Percentiles rank a stretch among this genome's conserved stretches.
These are phyloP conservation scores for Sophora flavescens DNA, from an alignment of 306 rosid genomes.

Conservation along the genomic window DNA sequence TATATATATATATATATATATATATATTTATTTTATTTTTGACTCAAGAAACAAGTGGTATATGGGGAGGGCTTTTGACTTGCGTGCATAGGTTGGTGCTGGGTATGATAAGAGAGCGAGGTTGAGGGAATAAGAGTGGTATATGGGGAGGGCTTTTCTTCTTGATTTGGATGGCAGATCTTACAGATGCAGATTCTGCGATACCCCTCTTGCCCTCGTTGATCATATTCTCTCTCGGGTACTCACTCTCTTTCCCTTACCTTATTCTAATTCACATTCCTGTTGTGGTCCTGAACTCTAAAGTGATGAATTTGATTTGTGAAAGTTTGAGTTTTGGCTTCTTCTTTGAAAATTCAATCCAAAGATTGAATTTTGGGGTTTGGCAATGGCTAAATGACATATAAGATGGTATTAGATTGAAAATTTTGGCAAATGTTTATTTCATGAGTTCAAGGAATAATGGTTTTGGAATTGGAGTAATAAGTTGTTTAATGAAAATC, in stretches of 20 bases:
- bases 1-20: no score
- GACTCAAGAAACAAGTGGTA: no score
- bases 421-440: slow-evolving; percentile 17
- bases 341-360: not conserved
- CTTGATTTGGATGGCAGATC: slow-evolving; percentile 83
- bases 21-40: no score
- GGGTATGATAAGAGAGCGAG: slow-evolving; percentile 24
- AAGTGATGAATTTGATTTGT: slow-evolving; percentile 8
- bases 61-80: no score
- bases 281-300: not conserved
- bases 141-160: slow-evolving; percentile 76
- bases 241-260: slow-evolving; percentile 35
- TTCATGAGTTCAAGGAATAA: not conserved
- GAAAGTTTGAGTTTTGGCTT: not conserved
- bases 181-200: slow-evolving; percentile 69
- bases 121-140: not conserved
- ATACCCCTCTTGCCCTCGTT: slow-evolving; percentile 68
- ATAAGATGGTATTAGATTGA: slow-evolving; percentile 15
- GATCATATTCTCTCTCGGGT: slow-evolving; percentile 80
- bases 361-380: not conserved
- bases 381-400: slow-evolving; percentile 8
- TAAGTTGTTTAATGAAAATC: slow-evolving; percentile 18
- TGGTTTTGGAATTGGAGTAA: not conserved
- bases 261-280: not conserved
- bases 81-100: no score